Evolutionary conservation across 352 stramenopile genomes (phyloP).

Genomic region (Phytophthora sp.): DNA sequence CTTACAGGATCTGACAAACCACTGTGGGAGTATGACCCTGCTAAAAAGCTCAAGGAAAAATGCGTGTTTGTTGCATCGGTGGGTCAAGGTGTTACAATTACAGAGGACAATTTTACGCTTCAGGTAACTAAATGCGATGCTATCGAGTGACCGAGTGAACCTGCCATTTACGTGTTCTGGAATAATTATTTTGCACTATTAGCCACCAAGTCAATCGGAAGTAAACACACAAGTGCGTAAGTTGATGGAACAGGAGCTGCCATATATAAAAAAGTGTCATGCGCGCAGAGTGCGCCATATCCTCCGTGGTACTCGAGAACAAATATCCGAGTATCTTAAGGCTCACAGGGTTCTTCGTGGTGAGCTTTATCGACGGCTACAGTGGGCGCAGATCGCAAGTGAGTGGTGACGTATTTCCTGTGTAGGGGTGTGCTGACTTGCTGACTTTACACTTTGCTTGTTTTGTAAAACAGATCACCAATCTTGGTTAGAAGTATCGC

Average conservation of each 20-base stretch:
- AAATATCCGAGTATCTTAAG: conserved; percentile 32
- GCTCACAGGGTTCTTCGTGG: conserved; percentile 28
- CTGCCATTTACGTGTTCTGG: neutral
- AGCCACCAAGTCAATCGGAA: conserved; percentile 33
- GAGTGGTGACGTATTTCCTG: conserved; percentile 5
- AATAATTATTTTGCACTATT: conserved; percentile 1
- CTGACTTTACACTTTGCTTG: neutral
- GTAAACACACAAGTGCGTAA: conserved; percentile 37
- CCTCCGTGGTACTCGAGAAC: conserved; percentile 36
- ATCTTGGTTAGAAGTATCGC: conserved; percentile 24
- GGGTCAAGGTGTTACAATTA: conserved; percentile 19
- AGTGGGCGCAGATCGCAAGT: conserved; percentile 43
- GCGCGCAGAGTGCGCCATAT: conserved; percentile 41
- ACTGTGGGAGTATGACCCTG: conserved; percentile 47
- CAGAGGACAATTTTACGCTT: conserved; percentile 18
- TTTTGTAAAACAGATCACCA: conserved; percentile 32
- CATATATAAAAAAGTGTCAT: conserved; percentile 49
- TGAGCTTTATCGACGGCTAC: conserved; percentile 28
- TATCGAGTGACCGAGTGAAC: too few species aligned
- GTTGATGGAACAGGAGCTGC: conserved; percentile 38
- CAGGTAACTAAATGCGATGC: conserved; percentile 16
- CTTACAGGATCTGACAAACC: conserved; percentile 49
- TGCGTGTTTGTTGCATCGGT: conserved; percentile 27
- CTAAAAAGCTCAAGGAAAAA: conserved; percentile 34
- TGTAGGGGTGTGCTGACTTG: too few species aligned